Evolutionary conservation across 2,329 filamentous ascomycete genomes (phyloP).

Genomic region (Fusarium staphyleae): DNA sequence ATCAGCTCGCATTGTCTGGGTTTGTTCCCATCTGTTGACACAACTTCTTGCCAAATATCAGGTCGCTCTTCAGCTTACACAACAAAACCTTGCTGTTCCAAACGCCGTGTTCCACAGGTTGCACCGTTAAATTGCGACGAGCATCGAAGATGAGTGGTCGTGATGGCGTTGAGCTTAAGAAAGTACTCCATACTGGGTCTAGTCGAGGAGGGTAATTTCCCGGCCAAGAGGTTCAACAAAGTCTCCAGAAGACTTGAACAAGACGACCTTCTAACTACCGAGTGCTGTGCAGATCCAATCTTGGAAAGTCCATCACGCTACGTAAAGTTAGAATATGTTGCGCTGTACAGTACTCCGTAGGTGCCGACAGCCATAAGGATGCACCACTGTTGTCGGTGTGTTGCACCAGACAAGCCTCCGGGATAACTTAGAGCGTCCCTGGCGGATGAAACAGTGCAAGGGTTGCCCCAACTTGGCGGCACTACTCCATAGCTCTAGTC

Average conservation of each 20-base stretch:
- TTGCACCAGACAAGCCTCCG: constrained; percentile 11
- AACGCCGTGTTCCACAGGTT: too few species aligned
- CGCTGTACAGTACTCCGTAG: not conserved
- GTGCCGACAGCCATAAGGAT: constrained; percentile 1
- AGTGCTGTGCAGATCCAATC: not conserved
- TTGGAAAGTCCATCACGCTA: constrained; percentile 4
- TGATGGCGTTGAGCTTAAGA: not conserved
- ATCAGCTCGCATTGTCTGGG: too few species aligned
- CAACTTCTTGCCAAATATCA: too few species aligned
- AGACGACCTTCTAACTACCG: too few species aligned
- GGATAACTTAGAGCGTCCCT: constrained; percentile 1
- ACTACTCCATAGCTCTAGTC: constrained; percentile 18
- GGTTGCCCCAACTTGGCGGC: constrained; percentile 1
- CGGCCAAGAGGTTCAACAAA: constrained; percentile 8
- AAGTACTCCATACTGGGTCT: not conserved
- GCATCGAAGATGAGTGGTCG: too few species aligned
- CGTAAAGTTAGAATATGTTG: too few species aligned
- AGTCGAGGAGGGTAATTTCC: not conserved
- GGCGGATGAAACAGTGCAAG: constrained; percentile 20
- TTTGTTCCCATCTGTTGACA: too few species aligned
- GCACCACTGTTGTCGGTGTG: constrained; percentile 15
- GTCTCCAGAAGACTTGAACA: not conserved
- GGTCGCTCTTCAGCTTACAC: too few species aligned
- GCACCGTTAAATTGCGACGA: too few species aligned
- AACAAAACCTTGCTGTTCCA: too few species aligned